Conservation (phyloP, 1,139 yeast species). For the Hansenula anomala region DNA sequence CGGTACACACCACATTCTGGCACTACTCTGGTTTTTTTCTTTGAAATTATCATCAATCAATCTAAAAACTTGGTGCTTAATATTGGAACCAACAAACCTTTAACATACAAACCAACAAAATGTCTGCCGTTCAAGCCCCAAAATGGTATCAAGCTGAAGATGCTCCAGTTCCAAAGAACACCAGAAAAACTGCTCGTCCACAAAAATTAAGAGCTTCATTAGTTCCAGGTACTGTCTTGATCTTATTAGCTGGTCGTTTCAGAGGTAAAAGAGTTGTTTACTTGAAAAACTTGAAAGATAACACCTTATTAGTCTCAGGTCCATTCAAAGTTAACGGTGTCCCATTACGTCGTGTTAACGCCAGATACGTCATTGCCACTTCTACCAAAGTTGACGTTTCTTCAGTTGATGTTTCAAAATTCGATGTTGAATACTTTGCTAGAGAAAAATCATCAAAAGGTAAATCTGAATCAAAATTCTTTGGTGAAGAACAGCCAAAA, state of each 20-base stretch:
- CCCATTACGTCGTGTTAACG: conserved; percentile 93
- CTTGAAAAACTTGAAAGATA: conserved; percentile 89
- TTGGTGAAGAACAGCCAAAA: conserved; percentile 62
- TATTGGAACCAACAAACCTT: background rate
- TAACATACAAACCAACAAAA: conserved; percentile 6
- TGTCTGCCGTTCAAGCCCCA: conserved; percentile 45
- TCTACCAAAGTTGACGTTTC: conserved; percentile 75
- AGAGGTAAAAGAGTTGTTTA: conserved; percentile 96
- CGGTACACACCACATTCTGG: background rate
- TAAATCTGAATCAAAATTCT: conserved; percentile 85
- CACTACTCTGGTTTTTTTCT: background rate
- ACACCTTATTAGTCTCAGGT: conserved; percentile 88
- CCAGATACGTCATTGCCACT: conserved; percentile 94
- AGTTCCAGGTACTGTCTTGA: conserved; percentile 91
- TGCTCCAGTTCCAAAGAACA: conserved; percentile 67
- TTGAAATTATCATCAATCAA: conserved; percentile 1
- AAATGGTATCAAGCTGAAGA: conserved; percentile 88
- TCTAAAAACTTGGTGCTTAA: too few relatives aligned
- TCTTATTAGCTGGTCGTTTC: conserved; percentile 94
- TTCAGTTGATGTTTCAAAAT: conserved; percentile 75
- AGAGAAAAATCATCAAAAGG: conserved; percentile 74
- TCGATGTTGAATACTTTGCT: conserved; percentile 85
- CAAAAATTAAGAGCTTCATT: conserved; percentile 86
- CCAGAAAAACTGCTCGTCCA: conserved; percentile 80
- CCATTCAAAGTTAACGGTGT: conserved; percentile 98